A percentile compares a stretch with the other conserved stretches of the same genome.
These are phyloP conservation scores for Akanthomyces lecanii DNA, from an alignment of 2,329 filamentous ascomycete genomes.

Conservation along the genomic window DNA sequence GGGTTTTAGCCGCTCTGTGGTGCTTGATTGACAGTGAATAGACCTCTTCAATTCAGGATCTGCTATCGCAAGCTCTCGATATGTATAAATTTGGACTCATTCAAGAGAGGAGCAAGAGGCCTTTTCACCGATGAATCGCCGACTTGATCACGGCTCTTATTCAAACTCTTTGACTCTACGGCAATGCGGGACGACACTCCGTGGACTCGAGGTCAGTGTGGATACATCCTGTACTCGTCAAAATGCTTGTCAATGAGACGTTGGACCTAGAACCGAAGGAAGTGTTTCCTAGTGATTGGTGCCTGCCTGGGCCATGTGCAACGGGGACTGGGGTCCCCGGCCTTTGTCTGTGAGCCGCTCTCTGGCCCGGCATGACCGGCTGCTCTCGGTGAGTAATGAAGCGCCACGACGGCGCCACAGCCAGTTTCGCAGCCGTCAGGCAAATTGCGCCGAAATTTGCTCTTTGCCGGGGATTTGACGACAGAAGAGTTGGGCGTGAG, in stretches of 20 bases:
- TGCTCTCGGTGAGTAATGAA: slow-evolving; percentile 6
- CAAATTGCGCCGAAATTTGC: neutral
- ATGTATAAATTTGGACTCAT: too few relatives aligned
- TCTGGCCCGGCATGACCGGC: neutral
- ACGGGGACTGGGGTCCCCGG: neutral
- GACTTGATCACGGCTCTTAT: neutral
- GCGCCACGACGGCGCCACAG: neutral
- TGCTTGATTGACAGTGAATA: neutral
- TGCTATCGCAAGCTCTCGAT: neutral
- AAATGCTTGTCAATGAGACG: too few relatives aligned
- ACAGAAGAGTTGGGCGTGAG: neutral
- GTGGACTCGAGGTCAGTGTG: neutral
- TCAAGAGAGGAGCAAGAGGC: neutral
- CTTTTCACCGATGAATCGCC: neutral
- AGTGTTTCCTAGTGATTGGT: too few relatives aligned
- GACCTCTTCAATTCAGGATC: too few relatives aligned
- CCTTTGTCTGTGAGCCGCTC: neutral
- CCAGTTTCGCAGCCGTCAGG: neutral
- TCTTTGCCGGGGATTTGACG: neutral
- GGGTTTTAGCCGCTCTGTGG: neutral
- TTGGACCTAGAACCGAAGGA: too few relatives aligned
- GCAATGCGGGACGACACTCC: slow-evolving; percentile 13
- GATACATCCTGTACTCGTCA: too few relatives aligned
- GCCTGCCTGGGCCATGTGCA: neutral
- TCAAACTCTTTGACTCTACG: neutral